Percentiles rank a stretch among this genome's conserved stretches.
Evolutionary conservation across 1,284 basidiomycete species (phyloP).

Genomic region (Hypsizygus ulmarius): DNA sequence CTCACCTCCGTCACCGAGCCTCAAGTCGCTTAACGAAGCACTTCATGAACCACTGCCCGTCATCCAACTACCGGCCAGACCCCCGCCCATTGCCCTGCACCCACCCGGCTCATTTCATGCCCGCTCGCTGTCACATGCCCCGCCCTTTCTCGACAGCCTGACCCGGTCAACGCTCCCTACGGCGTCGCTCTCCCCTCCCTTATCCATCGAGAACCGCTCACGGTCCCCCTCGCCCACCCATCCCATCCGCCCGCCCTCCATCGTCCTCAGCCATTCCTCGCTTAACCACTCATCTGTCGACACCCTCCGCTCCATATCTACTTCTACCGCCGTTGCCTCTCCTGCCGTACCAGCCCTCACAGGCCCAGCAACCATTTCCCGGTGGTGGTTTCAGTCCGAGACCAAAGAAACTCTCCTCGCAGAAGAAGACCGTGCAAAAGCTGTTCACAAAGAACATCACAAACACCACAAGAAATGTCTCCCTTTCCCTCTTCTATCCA

Average conservation of each 20-base stretch:
- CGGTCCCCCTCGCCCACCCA: slow-evolving; percentile 14
- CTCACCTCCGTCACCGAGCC: slow-evolving; percentile 27
- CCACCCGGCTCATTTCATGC: slow-evolving; percentile 33
- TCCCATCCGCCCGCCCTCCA: slow-evolving; percentile 29
- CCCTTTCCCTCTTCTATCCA: slow-evolving; percentile 26
- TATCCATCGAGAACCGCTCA: slow-evolving; percentile 9
- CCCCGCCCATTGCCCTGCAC: slow-evolving; percentile 45
- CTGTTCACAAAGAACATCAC: slow-evolving; percentile 50
- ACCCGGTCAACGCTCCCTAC: slow-evolving; percentile 65
- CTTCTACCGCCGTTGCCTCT: slow-evolving; percentile 20
- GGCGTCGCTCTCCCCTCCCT: slow-evolving; percentile 48
- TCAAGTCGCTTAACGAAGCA: slow-evolving; percentile 38
- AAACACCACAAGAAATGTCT: slow-evolving; percentile 73
- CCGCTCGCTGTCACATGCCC: slow-evolving; percentile 40
- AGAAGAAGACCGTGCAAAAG: slow-evolving; percentile 57
- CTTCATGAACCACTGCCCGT: slow-evolving; percentile 36
- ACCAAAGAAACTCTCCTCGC: slow-evolving; percentile 52
- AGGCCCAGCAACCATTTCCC: slow-evolving; percentile 24
- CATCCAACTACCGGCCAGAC: slow-evolving; percentile 31
- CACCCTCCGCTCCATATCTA: slow-evolving; percentile 48
- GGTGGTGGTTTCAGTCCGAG: slow-evolving; percentile 56
- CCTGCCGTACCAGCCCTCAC: slow-evolving; percentile 16
- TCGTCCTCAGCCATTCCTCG: slow-evolving; percentile 37
- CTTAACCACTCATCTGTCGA: slow-evolving; percentile 56
- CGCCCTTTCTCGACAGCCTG: slow-evolving; percentile 59